Conservation (phyloP, 352 stramenopile species). For the Globisporangium radiosum region DNA sequence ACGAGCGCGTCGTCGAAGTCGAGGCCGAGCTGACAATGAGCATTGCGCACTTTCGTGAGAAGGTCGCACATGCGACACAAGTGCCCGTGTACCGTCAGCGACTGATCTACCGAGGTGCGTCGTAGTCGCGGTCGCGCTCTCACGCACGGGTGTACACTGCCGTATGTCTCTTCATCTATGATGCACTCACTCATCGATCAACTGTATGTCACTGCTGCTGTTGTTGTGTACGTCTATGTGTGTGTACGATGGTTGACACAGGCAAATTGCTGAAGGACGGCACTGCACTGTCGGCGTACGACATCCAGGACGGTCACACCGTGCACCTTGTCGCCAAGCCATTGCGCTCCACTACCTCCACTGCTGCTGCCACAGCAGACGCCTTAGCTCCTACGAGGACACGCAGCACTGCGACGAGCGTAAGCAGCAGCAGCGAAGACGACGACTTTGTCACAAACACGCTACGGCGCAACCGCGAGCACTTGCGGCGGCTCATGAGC, state of each 20-base stretch:
- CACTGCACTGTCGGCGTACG: conserved; percentile 58
- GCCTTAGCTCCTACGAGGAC: neutral
- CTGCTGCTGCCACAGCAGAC: neutral
- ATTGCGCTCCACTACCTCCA: neutral
- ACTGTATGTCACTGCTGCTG: too few relatives aligned
- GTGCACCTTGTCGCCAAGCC: conserved; percentile 87
- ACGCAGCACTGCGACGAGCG: neutral
- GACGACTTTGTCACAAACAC: neutral
- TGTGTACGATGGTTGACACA: conserved; percentile 4
- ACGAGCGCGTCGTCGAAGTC: conserved; percentile 75
- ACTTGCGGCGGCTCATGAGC: conserved; percentile 11
- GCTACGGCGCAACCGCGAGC: conserved; percentile 10
- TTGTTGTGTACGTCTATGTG: neutral
- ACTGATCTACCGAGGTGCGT: conserved; percentile 85
- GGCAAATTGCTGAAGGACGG: conserved; percentile 85
- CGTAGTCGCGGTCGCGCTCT: too few relatives aligned
- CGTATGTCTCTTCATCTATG: neutral
- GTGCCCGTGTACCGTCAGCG: conserved; percentile 66
- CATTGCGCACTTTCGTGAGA: conserved; percentile 56
- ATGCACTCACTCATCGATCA: neutral
- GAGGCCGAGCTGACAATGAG: conserved; percentile 29
- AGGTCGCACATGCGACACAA: conserved; percentile 46
- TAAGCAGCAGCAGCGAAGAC: conserved; percentile 2
- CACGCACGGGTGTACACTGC: neutral
- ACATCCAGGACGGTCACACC: conserved; percentile 90